phyloP scores from a whole-genome alignment of 345 rosid species.

The Bretschneidera sinensis region DNA sequence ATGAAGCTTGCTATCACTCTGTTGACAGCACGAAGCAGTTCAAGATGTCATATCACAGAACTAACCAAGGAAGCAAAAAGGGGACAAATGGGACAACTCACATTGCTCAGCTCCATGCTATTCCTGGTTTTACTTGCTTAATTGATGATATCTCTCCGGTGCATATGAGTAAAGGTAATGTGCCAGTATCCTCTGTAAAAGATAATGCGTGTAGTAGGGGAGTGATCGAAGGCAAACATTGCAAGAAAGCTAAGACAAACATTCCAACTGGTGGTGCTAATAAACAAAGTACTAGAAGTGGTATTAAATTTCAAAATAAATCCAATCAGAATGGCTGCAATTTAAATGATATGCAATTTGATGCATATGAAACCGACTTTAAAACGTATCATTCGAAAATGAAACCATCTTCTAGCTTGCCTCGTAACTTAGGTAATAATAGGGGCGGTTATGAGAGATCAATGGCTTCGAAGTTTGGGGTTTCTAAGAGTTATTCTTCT shows the following conservation, averaged over 20 bases:
- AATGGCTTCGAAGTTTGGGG: conserved; percentile 4
- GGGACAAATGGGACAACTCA: conserved; percentile 39
- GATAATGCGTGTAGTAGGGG: conserved; percentile 25
- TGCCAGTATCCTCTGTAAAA: conserved; percentile 15
- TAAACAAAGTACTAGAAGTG: conserved; percentile 17
- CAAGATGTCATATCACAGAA: conserved; percentile 44
- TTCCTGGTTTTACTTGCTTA: conserved; percentile 36
- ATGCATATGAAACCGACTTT: conserved; percentile 30
- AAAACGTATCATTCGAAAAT: conserved; percentile 25
- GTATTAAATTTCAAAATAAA: conserved; percentile 20
- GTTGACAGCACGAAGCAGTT: conserved; percentile 47
- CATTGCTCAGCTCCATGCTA: conserved; percentile 41
- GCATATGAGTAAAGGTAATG: conserved; percentile 10
- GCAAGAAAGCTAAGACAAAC: conserved; percentile 21
- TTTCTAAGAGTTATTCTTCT: conserved; percentile 29
- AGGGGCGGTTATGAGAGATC: conserved; percentile 8
- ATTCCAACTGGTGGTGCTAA: conserved; percentile 21
- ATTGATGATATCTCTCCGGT: conserved; percentile 9
- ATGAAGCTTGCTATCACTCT: no score
- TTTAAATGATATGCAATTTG: conserved; percentile 25
- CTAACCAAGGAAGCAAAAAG: conserved; percentile 29
- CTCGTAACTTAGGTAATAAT: conserved; percentile 18
- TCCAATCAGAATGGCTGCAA: conserved; percentile 24
- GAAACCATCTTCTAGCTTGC: conserved; percentile 27
- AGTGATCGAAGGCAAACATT: conserved; percentile 20